A percentile compares a stretch with the other conserved stretches of the same genome.
Conservation (phyloP, 345 rosid species). For the Conringia planisiliqua region DNA sequence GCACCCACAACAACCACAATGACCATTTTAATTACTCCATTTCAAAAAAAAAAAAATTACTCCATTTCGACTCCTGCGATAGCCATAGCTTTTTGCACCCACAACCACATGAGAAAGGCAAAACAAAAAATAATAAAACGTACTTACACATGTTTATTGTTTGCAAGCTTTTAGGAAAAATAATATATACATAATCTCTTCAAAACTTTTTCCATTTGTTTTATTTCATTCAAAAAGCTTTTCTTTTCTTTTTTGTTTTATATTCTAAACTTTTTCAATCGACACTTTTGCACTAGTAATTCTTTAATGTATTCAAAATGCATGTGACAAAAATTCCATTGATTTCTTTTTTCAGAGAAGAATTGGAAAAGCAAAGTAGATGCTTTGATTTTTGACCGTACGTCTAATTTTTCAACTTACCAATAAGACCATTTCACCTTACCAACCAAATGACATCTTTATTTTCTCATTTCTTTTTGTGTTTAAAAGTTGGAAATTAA, state of each 20-base stretch:
- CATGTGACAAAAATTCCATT: conserved; percentile 18
- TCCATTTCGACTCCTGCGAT: no score
- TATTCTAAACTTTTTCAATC: not conserved
- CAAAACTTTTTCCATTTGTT: no score
- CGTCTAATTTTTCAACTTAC: conserved; percentile 4
- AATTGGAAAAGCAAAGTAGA: not conserved
- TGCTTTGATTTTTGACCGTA: conserved; percentile 9
- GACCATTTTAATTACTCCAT: not conserved
- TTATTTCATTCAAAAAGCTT: not conserved
- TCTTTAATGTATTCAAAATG: conserved; percentile 8
- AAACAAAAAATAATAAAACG: not conserved
- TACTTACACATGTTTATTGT: not conserved
- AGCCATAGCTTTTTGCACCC: not conserved
- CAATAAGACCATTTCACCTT: not conserved
- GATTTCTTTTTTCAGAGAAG: not conserved
- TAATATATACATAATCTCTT: not conserved
- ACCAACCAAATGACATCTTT: not conserved
- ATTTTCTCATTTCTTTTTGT: not conserved
- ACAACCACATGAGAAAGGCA: not conserved
- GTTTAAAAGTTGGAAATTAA: not conserved
- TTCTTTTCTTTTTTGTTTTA: not conserved
- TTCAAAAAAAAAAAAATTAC: no score
- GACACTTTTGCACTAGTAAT: not conserved
- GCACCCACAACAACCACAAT: not conserved
- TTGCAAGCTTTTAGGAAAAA: not conserved